Base-by-base conservation (phyloP, 768 basidiomycete species). In the Psilocybe tampanensis region DNA sequence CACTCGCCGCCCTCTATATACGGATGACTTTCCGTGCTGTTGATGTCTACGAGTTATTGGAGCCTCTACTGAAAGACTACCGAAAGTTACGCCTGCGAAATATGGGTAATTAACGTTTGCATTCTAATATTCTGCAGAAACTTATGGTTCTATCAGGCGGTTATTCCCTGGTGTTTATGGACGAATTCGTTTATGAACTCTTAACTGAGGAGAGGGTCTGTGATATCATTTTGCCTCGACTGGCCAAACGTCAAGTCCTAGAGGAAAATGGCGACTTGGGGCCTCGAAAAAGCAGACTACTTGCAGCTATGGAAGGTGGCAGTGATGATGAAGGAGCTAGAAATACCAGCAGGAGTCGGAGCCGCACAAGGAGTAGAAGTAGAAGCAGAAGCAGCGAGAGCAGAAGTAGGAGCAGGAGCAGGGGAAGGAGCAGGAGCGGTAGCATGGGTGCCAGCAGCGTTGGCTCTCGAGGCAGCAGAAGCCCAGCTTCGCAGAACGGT, bases 41-140 rank as follows among this genome's bases (percentile, higher is more conserved):
- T 44, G 96, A 98, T 58, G 91, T 96, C 3, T 98, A 94, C 67
- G 95, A 97, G 66, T 76, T 93, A 19, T 80, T 99, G 6, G 97
- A 99, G 72, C 97, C 97, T 2, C 73, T 98, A 13, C 82, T 98
- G 61, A 95, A 93, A 69, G 97, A 99, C 69, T 98, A 87, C 68
- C 75, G 94, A 58, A 99, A 98, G 72, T 73, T 99, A 44, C 86
- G 96, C 12, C 76, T 85, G 59, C 81, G 92, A 47, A 82, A 86
- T 61, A 90, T 88, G 82, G 76, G 96, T 95, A 67, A 58, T 88
- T 70, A 17, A 47, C 17, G 32, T 15, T 45, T n/a, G 19, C 12
- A 33, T 11, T n/a, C 3, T 15, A 15, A 13, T 26, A 19, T 32
- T 8, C 17, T 33, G 23, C 33, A 8, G 11, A 24, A 29, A 47